phyloP scores from a whole-genome alignment of 192 early-diverging fungal species.

The Backusella psychrophila region DNA sequence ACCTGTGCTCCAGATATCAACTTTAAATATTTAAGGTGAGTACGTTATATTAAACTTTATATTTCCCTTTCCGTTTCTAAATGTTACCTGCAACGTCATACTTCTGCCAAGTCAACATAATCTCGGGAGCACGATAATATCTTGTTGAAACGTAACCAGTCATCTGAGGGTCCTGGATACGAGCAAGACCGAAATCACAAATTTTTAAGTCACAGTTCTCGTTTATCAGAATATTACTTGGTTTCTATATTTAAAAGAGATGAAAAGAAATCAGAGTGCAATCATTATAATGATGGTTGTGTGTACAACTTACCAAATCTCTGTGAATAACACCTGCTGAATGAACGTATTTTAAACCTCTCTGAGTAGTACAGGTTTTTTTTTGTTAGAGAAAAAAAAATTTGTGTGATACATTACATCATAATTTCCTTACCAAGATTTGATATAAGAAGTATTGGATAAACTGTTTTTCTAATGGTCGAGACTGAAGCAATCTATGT shows the following conservation, averaged over 20 bases:
- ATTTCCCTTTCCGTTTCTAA: neutral
- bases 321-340: slow-evolving; percentile 93
- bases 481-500: slow-evolving; percentile 84
- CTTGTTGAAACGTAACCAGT: slow-evolving; percentile 96
- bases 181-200: slow-evolving; percentile 95
- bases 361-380: slow-evolving; percentile 34
- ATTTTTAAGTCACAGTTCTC: slow-evolving; percentile 99
- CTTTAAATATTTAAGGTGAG: slow-evolving; percentile 23
- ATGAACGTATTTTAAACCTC: slow-evolving; percentile 91
- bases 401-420: slow-evolving; percentile 10
- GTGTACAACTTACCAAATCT: slow-evolving; percentile 64
- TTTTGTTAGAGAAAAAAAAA: slow-evolving; percentile 9
- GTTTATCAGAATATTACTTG: slow-evolving; percentile 94
- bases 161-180: slow-evolving; percentile 93
- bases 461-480: slow-evolving; percentile 92
- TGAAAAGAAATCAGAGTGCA: neutral
- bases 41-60: neutral
- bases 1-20: slow-evolving; percentile 93
- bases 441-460: slow-evolving; percentile 98
- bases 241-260: slow-evolving; percentile 57
- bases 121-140: slow-evolving; percentile 97
- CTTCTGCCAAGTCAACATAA: slow-evolving; percentile 97
- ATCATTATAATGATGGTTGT: neutral
- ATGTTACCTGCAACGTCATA: slow-evolving; percentile 79
- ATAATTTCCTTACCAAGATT: slow-evolving; percentile 63